Base-by-base conservation (phyloP, 176 grass and related monocot genomes). In the Bothriochloa decipiens region DNA sequence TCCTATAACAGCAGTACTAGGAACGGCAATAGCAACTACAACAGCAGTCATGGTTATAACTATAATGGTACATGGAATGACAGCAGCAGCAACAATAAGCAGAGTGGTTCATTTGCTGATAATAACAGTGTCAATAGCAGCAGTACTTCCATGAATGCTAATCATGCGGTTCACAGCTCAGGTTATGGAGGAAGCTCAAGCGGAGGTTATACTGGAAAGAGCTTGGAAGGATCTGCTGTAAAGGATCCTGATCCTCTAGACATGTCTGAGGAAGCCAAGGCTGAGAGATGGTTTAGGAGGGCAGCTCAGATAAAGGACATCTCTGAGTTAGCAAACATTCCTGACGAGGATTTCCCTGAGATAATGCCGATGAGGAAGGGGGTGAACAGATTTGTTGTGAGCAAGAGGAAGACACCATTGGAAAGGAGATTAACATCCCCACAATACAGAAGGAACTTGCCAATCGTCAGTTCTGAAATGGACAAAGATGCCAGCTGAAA, bases 291-390 rank as follows among this genome's bases (percentile, higher is more conserved):
- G 96, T 99, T 96, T 79, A 91, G 92, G 65, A 93, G 96, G 28
- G 96, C 90, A 70, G 93, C 96, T 39, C 93, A 94, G 86, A 94
- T 99, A 72, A 99, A 96, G 67, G 91, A 96, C 76, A 95, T 99
- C 65, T 93, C 93, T 4, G 96, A 99, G 71, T 88, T 96, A 27
- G 94, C 88, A 67, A 96, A 92, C 77, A 99, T 99, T 53, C 93
- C 96, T 0, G 96, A 99, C 0, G 96, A 96, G 72, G 96, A 99
- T 78, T 99, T 99, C 70, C 93, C 96, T 0, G 89, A 94, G 85
- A 99, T 99, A 84, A 99, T 99, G 93, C 96, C 96, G 4, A 96
- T 99, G 96, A 94, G 96, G 75, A 99, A 96, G 77, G 93, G 96
- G 16, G 91, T 96, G 16, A 99, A 99, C 83, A 88, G 96, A 87